phyloP scores from a whole-genome alignment of 805 yeast species.

The Pichia occidentalis region DNA sequence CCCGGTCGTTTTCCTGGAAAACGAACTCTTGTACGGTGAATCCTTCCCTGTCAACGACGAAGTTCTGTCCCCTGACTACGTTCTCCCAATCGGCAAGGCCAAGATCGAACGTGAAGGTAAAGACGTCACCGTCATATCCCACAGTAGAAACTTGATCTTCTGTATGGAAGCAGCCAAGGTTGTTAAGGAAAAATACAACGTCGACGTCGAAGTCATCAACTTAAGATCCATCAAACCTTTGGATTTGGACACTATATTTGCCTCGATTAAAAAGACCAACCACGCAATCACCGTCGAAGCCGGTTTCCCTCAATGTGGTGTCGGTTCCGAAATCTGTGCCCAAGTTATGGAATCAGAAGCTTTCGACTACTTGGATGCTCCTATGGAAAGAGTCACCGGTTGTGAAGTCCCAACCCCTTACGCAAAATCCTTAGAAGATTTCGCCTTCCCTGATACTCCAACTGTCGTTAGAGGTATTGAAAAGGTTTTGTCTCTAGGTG shows the following conservation, averaged over 20 bases:
- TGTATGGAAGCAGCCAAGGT: constrained; percentile 86
- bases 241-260: constrained; percentile 79
- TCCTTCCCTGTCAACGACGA: constrained; percentile 85
- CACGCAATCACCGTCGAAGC: constrained; percentile 95
- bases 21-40: constrained; percentile 92
- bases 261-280: constrained; percentile 92
- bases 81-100: constrained; percentile 91
- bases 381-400: constrained; percentile 97
- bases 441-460: constrained; percentile 97
- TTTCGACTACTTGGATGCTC: constrained; percentile 96
- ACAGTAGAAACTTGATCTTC: constrained; percentile 84
- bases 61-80: constrained; percentile 79
- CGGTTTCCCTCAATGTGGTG: constrained; percentile 97
- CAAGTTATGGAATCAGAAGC: constrained; percentile 98
- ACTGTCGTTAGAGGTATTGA: constrained; percentile 81
- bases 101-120: constrained; percentile 91
- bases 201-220: constrained; percentile 89
- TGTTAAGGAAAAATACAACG: constrained; percentile 77
- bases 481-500: constrained; percentile 62
- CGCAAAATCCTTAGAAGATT: constrained; percentile 91
- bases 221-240: constrained; percentile 95
- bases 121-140: constrained; percentile 84
- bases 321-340: constrained; percentile 96
- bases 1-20: constrained; percentile 93
- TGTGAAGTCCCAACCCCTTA: constrained; percentile 99